A percentile compares a stretch with the other conserved stretches of the same genome.
Evolutionary conservation across 176 grass and related monocot species (phyloP).

Genomic region (Carex kokanica): DNA sequence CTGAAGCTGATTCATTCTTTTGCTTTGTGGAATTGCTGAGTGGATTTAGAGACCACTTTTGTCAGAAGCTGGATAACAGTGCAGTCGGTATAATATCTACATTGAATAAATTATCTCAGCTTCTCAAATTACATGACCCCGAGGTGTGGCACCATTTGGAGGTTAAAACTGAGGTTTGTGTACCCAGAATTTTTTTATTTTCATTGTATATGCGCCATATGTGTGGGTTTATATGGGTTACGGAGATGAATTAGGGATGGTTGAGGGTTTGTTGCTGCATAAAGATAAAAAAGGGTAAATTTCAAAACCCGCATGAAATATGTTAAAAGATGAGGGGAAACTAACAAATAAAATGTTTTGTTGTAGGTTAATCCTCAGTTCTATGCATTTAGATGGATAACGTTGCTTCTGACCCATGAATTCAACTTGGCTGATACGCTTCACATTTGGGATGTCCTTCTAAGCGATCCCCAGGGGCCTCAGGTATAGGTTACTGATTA

Average conservation of each 20-base stretch:
- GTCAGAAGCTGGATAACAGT: slow-evolving; percentile 86
- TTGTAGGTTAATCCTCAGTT: slow-evolving; percentile 86
- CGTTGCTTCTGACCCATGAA: slow-evolving; percentile 76
- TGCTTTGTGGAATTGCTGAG: slow-evolving; percentile 76
- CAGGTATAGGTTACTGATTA: slow-evolving; percentile 44
- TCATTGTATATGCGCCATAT: too few relatives aligned
- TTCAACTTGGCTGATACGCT: slow-evolving; percentile 86
- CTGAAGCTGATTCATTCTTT: slow-evolving; percentile 92
- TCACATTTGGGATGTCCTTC: slow-evolving; percentile 90
- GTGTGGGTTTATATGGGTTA: too few relatives aligned
- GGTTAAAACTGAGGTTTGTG: slow-evolving; percentile 76
- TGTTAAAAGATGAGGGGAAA: not conserved
- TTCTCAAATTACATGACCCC: slow-evolving; percentile 62
- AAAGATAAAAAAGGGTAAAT: slow-evolving; percentile 11
- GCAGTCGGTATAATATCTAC: slow-evolving; percentile 71
- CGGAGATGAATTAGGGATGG: too few relatives aligned
- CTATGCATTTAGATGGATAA: slow-evolving; percentile 95
- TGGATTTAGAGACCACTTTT: slow-evolving; percentile 87
- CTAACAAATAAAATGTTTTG: slow-evolving; percentile 20
- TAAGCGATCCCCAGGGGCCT: slow-evolving; percentile 72
- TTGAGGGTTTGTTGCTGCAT: slow-evolving; percentile 10
- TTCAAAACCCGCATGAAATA: not conserved
- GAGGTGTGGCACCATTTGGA: slow-evolving; percentile 76
- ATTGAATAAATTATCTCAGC: slow-evolving; percentile 58
- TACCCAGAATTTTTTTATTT: not conserved